Evolutionary conservation across 176 grass and related monocot species (phyloP), one percentile per base, ranked within the genome.

Genomic region (Leersia perrieri): DNA sequence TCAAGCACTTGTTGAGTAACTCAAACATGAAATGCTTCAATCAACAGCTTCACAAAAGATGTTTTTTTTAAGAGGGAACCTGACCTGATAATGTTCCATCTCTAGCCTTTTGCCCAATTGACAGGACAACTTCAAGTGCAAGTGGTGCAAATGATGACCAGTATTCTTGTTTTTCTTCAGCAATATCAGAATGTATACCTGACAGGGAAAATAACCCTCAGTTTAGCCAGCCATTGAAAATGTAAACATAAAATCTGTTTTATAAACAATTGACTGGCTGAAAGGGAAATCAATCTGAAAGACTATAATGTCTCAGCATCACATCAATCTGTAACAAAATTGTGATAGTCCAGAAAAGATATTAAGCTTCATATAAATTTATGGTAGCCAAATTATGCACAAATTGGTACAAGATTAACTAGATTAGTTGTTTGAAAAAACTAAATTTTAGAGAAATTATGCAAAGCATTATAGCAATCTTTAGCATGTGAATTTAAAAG

Each of bases 171-270:
- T 95, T 98, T 70, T 82, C 86, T 80, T 86, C 95, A 75, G 92
- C 90, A 75, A 98, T 83, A 89, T 98, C 95, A 89, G 90, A 86
- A 89, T 88, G 75, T 93, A 98, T 93, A 13, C 90, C 95, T 98
- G 66, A 36, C 4, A 83, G 40, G 66, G 27, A 45, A 51, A 68
- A 22, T 9, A 53, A n/a, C n/a, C n/a, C 27, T 41, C 47, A 44
- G 39, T 32, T 81, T 74, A 90, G 70, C 27, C 31, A 66, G 68
- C 60, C 39, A 67, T 70, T 72, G 78, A 75, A 1, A 80, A 32
- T 76, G 47, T 65, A 11, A 68, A 73, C 33, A 67, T 72, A 8
- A 47, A n/a, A 72, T 77, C 25, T 58, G 16, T n/a, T 44, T 60
- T 35, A 60, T 4, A 18, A 36, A 61, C 32, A 72, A 60, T 68